phyloP scores from a whole-genome alignment of 2,329 filamentous ascomycete species.

The Cladosporium sp. region DNA sequence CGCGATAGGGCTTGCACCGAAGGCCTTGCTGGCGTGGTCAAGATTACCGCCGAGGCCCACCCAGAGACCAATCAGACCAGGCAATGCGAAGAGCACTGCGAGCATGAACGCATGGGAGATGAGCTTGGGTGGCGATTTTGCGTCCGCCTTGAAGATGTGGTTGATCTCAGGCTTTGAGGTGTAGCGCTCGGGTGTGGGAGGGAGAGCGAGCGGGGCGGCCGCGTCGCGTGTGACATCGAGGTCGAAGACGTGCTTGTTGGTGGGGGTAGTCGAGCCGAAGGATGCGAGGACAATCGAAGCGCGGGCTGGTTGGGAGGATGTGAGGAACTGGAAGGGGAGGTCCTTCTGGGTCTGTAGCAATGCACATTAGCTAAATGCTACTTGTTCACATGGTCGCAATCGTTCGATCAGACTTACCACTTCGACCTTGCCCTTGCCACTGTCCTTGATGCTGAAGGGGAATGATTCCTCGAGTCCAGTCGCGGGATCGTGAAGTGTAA shows the following conservation, averaged over 20 bases:
- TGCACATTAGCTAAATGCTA: constrained; percentile 18
- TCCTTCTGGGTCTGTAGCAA: constrained; percentile 75
- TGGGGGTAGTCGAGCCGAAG: constrained; percentile 71
- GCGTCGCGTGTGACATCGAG: constrained; percentile 66
- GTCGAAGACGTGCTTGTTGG: constrained; percentile 71
- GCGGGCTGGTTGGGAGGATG: constrained; percentile 65
- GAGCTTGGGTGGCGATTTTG: constrained; percentile 75
- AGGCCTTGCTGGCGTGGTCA: constrained; percentile 71
- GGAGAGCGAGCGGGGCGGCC: constrained; percentile 58
- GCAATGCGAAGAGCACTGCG: constrained; percentile 71
- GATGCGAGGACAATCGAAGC: constrained; percentile 85
- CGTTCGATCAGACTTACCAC: constrained; percentile 60
- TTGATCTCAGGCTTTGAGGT: constrained; percentile 81
- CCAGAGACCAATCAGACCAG: constrained; percentile 74
- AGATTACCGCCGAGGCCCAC: constrained; percentile 78
- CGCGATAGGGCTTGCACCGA: constrained; percentile 73
- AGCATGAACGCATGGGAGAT: constrained; percentile 76
- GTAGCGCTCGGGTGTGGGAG: constrained; percentile 75
- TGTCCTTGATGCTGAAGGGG: constrained; percentile 79
- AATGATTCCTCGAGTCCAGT: constrained; percentile 85
- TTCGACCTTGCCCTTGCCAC: constrained; percentile 80
- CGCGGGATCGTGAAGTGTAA: constrained; percentile 72
- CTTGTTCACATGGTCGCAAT: neutral
- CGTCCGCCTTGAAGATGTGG: constrained; percentile 82
- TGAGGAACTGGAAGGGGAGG: constrained; percentile 78